Evolutionary conservation across 768 basidiomycete species (phyloP).

Genomic region (Neoboletus magnificus): DNA sequence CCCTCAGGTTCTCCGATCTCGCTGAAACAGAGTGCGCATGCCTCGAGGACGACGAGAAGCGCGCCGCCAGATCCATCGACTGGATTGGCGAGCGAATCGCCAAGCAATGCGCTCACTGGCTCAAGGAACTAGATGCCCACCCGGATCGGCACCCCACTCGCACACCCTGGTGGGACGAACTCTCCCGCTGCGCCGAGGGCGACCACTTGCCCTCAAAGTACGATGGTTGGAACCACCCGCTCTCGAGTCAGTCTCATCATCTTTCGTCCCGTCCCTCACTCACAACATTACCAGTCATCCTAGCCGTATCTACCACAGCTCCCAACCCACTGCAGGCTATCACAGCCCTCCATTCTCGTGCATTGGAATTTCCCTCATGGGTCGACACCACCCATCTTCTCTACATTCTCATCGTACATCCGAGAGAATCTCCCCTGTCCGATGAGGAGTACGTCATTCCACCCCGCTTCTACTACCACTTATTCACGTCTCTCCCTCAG

Average conservation of each 20-base stretch:
- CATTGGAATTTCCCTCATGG: constrained; percentile 72
- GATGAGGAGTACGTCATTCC: constrained; percentile 68
- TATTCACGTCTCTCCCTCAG: constrained; percentile 37
- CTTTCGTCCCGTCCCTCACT: constrained; percentile 10
- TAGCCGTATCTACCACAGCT: constrained; percentile 78
- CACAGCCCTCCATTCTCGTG: constrained; percentile 66
- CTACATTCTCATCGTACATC: constrained; percentile 78
- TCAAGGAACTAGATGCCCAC: constrained; percentile 56
- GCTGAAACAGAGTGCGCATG: constrained; percentile 68
- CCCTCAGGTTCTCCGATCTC: constrained; percentile 76
- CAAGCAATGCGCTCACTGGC: constrained; percentile 64
- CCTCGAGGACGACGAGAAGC: constrained; percentile 73
- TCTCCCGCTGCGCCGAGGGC: constrained; percentile 71
- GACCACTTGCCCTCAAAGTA: constrained; percentile 66
- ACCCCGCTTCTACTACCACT: background rate
- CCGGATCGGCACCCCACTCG: constrained; percentile 40
- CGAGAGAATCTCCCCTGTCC: constrained; percentile 62
- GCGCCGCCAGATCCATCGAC: constrained; percentile 77
- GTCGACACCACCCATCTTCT: constrained; percentile 69
- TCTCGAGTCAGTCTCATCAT: constrained; percentile 54
- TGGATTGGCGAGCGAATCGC: constrained; percentile 78
- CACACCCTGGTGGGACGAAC: constrained; percentile 88
- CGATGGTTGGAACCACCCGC: constrained; percentile 88
- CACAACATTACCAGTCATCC: constrained; percentile 52
- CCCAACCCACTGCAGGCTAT: constrained; percentile 81